Percentiles rank a stretch among this genome's conserved stretches.
These are phyloP conservation scores for Persicaria maculosa DNA, from an alignment of 148 eudicot genomes.

Conservation along the genomic window DNA sequence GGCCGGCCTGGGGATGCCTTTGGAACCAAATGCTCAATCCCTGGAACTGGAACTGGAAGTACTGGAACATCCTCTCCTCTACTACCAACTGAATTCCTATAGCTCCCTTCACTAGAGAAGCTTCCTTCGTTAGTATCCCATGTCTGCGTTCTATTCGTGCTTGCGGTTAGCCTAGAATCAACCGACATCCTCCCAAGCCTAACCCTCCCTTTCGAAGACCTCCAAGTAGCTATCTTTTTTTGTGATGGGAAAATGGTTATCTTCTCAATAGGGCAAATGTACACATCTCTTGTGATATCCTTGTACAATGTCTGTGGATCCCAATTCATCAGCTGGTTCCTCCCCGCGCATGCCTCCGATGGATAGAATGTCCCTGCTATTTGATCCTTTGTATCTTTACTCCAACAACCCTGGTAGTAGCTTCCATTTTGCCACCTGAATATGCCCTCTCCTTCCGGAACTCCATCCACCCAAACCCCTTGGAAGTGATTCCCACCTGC, in stretches of 20 bases:
- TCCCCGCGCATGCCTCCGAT: neutral
- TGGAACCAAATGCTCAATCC: neutral
- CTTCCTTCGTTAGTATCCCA: neutral
- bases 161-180: neutral
- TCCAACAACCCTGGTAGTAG: slow-evolving; percentile 18
- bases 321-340: slow-evolving; percentile 25
- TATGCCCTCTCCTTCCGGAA: slow-evolving; percentile 18
- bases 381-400: slow-evolving; percentile 9
- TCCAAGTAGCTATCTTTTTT: slow-evolving; percentile 18
- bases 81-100: neutral
- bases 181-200: slow-evolving; percentile 8
- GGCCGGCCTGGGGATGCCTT: slow-evolving; percentile 1
- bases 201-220: neutral
- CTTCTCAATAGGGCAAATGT: slow-evolving; percentile 50
- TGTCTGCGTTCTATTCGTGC: neutral
- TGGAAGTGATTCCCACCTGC: slow-evolving; percentile 20
- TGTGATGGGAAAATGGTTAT: slow-evolving; percentile 67
- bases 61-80: neutral
- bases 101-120: neutral
- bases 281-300: slow-evolving; percentile 34
- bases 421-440: slow-evolving; percentile 26
- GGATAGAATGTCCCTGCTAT: neutral
- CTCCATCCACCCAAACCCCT: slow-evolving; percentile 22
- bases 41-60: neutral
- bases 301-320: slow-evolving; percentile 61